Evolutionary conservation across 1,284 basidiomycete species (phyloP).

Genomic region (Meira nashicola): DNA sequence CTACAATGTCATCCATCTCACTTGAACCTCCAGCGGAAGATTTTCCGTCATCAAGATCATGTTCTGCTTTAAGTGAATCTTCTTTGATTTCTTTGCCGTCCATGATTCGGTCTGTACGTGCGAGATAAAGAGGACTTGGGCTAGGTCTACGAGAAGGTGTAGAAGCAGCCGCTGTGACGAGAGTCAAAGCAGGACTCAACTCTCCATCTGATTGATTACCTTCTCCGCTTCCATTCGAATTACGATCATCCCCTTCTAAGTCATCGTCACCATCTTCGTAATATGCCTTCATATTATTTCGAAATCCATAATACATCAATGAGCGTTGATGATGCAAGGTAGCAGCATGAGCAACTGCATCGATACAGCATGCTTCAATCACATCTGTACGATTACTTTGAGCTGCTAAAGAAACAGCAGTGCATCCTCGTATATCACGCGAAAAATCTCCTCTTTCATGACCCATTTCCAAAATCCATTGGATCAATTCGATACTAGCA

Average conservation of each 20-base stretch:
- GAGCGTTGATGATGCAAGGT: constrained; percentile 5
- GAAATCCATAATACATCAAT: neutral
- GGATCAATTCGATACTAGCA: constrained; percentile 32
- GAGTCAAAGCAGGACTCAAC: neutral
- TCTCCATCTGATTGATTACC: neutral
- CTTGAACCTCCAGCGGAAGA: neutral
- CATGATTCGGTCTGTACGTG: neutral
- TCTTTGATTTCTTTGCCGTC: neutral
- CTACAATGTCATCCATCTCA: constrained; percentile 2
- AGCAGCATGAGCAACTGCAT: constrained; percentile 10
- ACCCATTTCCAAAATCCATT: constrained; percentile 45
- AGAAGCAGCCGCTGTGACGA: too few species aligned
- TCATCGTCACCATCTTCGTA: neutral
- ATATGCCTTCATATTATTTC: neutral
- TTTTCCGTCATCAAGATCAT: neutral
- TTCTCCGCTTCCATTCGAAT: neutral
- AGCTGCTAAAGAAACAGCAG: constrained; percentile 31
- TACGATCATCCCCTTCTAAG: neutral
- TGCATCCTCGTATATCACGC: constrained; percentile 15
- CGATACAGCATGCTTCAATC: constrained; percentile 14
- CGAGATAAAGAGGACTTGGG: too few species aligned
- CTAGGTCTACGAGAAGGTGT: too few species aligned
- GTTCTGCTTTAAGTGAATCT: neutral
- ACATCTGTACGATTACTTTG: constrained; percentile 32
- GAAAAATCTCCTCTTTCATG: constrained; percentile 30